phyloP scores from a whole-genome alignment of 768 basidiomycete genomes.

The Udeniomyces megalosporus region DNA sequence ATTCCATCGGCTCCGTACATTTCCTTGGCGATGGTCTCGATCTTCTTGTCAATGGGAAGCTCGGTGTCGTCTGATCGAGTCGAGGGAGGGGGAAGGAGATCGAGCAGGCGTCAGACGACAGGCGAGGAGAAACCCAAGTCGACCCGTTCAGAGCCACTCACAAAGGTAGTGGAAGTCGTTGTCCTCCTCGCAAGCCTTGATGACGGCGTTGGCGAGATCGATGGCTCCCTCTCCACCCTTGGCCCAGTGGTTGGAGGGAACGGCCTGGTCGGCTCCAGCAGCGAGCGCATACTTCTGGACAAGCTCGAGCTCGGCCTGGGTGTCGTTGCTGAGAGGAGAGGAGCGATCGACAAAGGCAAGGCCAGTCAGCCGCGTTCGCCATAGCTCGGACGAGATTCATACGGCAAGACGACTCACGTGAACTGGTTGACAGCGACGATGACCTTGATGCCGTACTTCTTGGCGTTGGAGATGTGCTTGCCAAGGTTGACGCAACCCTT shows the following conservation, averaged over 20 bases:
- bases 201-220: conserved; percentile 79
- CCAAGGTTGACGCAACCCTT: conserved; percentile 85
- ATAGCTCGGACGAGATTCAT: neutral
- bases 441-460: conserved; percentile 92
- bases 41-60: conserved; percentile 73
- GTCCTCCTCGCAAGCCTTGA: conserved; percentile 54
- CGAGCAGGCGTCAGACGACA: neutral
- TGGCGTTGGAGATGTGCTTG: conserved; percentile 84
- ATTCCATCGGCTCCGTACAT: conserved; percentile 81
- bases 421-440: conserved; percentile 93
- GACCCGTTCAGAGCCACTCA: neutral
- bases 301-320: conserved; percentile 71
- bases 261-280: conserved; percentile 83
- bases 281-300: conserved; percentile 61
- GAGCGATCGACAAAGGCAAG: neutral
- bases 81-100: neutral
- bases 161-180: conserved; percentile 72
- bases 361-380: too few relatives aligned
- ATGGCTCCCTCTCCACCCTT: conserved; percentile 81
- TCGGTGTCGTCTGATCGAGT: conserved; percentile 46
- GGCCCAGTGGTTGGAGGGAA: conserved; percentile 96
- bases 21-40: conserved; percentile 45
- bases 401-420: conserved; percentile 42
- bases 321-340: conserved; percentile 50
- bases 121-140: neutral